A percentile compares a stretch with the other conserved stretches of the same genome.
phyloP scores from a whole-genome alignment of 1,139 yeast genomes.

The Spathaspora sp. region DNA sequence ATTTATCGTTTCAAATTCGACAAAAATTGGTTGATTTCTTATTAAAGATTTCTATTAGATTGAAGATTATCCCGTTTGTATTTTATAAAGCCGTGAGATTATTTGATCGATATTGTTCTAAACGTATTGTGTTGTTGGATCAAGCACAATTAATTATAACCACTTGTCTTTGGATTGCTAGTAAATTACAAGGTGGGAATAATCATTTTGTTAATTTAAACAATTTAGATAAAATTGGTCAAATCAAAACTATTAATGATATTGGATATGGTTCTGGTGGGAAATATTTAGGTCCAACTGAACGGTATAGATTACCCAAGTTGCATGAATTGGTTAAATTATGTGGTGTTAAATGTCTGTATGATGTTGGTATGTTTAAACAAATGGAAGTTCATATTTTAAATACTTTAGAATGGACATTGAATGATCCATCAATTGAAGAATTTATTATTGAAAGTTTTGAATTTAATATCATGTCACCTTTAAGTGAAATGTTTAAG shows the following conservation, averaged over 20 bases:
- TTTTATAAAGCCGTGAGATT: constrained; percentile 57
- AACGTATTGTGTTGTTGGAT: constrained; percentile 58
- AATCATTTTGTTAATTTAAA: constrained; percentile 59
- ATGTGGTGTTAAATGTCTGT: constrained; percentile 57
- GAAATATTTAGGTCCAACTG: constrained; percentile 62
- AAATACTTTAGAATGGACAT: constrained; percentile 60
- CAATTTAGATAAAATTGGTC: constrained; percentile 24
- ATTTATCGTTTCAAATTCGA: constrained; percentile 51
- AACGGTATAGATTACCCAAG: constrained; percentile 65
- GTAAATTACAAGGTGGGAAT: constrained; percentile 68
- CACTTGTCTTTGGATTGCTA: constrained; percentile 66
- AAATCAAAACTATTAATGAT: constrained; percentile 38
- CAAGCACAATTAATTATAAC: constrained; percentile 65
- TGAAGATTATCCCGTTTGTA: constrained; percentile 60
- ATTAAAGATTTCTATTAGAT: constrained; percentile 55
- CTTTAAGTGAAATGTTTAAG: constrained; percentile 31
- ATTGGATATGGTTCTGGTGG: constrained; percentile 55
- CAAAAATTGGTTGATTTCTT: constrained; percentile 55
- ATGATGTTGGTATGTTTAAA: constrained; percentile 62
- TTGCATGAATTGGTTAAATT: constrained; percentile 59
- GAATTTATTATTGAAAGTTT: constrained; percentile 42
- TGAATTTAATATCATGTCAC: constrained; percentile 29
- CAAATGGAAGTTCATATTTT: constrained; percentile 55
- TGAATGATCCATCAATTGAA: constrained; percentile 57
- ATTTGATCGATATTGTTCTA: constrained; percentile 67